Evolutionary conservation across 805 yeast species (phyloP), one percentile per base, ranked within the genome.

Genomic region (Candida takata): DNA sequence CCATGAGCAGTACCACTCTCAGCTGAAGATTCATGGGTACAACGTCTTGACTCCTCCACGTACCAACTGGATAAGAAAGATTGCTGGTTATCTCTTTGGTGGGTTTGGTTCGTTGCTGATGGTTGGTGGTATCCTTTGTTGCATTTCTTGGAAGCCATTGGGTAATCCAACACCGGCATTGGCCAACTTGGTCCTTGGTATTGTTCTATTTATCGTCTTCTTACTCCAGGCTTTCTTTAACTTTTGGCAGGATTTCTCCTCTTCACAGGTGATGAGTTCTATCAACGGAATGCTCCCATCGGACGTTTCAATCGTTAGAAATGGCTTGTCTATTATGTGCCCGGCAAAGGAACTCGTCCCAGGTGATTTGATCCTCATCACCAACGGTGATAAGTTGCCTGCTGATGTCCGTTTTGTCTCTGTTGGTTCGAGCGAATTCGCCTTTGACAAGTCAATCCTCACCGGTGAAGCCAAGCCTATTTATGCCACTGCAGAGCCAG

Each of bases 401-500:
- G 74, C 75, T 13, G 76, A 70, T 48, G 51, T 67, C 33, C 57
- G 74, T 49, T 57, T 70, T 23, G 43, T 60, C 18, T 57, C 60
- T 8, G 35, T 43, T 17, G 37, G 52, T 21, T 59, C 67, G 18
- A 51, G 54, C 16, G 70, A 64, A 31, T 57, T 70, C 27, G 45
- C 64, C 14, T 66, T 69, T 45, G 76, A 70, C 45, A 57, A 70
- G 40, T 58, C 74, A 12, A 58, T 69, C 12, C 57, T 70, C 25
- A 70, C 76, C 10, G 76, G 76, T 45, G 74, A 69, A 45, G 66
- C 75, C 4, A 59, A 60, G 34, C 62, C 72, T 6, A 48, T 61
- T 5, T 54, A 54, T 13, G 68, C 64, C 6, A 43, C 58, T 5
- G 34, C 48, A 3, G 41, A 37, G 8, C 30, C 54, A 15, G 65